Evolutionary conservation across 2,329 filamentous ascomycete species (phyloP).

Genomic region (Claviceps maximensis): DNA sequence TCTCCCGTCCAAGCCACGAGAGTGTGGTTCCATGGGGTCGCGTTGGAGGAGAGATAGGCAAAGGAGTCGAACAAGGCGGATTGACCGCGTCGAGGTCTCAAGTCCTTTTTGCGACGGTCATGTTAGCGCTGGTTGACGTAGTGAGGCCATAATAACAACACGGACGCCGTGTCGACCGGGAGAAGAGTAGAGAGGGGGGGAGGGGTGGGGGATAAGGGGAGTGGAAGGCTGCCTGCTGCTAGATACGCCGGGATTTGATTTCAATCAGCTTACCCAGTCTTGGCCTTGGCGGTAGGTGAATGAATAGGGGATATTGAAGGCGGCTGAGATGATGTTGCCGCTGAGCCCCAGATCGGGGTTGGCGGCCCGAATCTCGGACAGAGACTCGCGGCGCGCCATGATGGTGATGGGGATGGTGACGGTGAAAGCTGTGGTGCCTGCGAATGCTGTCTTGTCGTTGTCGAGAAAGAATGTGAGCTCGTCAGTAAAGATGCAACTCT

Average conservation of each 20-base stretch:
- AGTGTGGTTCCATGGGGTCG: conserved; percentile 79
- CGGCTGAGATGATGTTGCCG: conserved; percentile 54
- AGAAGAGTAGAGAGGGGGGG: not conserved
- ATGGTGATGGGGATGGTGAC: not conserved
- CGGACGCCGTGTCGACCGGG: not conserved
- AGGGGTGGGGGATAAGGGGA: not conserved
- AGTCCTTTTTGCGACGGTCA: conserved; percentile 37
- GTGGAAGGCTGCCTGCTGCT: not conserved
- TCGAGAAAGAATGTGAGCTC: not conserved
- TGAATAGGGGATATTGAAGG: conserved; percentile 49
- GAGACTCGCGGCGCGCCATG: conserved; percentile 35
- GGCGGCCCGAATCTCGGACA: conserved; percentile 40
- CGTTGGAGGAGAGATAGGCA: conserved; percentile 70
- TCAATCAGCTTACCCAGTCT: conserved; percentile 41
- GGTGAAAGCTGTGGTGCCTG: too few species aligned
- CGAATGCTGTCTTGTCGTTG: not conserved
- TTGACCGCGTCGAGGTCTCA: conserved; percentile 68
- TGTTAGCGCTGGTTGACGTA: not conserved
- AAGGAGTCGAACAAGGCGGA: conserved; percentile 91
- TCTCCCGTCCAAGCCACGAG: conserved; percentile 94
- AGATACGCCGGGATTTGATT: not conserved
- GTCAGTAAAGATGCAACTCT: not conserved
- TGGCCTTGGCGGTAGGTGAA: conserved; percentile 43
- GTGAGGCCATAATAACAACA: not conserved
- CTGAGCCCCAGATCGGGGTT: conserved; percentile 45